phyloP scores from a whole-genome alignment of 352 stramenopile species.

The Pseudoperonospora humuli region DNA sequence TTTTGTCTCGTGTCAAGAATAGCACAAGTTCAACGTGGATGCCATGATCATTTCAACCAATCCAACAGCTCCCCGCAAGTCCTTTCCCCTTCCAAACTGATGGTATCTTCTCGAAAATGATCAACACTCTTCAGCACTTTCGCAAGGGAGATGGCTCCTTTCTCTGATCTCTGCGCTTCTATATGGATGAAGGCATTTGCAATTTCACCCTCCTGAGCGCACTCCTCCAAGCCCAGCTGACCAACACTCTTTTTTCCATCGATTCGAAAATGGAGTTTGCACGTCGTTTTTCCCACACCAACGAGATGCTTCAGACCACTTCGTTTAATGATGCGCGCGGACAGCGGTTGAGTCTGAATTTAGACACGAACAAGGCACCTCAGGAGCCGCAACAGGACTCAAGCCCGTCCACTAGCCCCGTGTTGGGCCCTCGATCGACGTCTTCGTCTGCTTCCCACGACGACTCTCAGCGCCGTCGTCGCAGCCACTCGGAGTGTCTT shows the following conservation, averaged over 20 bases:
- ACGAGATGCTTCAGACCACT: conserved; percentile 26
- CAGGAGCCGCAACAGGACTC: conserved; percentile 17
- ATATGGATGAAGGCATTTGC: too few species aligned
- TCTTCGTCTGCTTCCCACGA: conserved; percentile 29
- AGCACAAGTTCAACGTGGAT: conserved; percentile 6
- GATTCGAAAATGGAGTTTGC: conserved; percentile 28
- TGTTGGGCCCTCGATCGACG: conserved; percentile 15
- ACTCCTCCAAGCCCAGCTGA: conserved; percentile 6
- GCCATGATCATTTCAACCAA: conserved; percentile 12
- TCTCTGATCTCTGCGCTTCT: too few species aligned
- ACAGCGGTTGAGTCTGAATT: conserved; percentile 24
- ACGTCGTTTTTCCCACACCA: conserved; percentile 28
- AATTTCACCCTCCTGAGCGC: conserved; percentile 25
- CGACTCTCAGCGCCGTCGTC: conserved; percentile 41
- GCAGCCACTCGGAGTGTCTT: conserved; percentile 76
- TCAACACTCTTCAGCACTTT: conserved; percentile 7
- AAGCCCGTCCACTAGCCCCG: conserved; percentile 16
- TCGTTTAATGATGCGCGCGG: conserved; percentile 15
- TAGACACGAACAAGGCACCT: conserved; percentile 39
- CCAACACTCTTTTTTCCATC: conserved; percentile 2
- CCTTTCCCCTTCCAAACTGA: neutral
- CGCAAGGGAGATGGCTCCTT: conserved; percentile 5
- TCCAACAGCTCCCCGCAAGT: conserved; percentile 6
- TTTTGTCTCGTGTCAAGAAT: neutral
- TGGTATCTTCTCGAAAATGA: conserved; percentile 4